phyloP scores from a whole-genome alignment of 176 grass and related monocot genomes.

The Musa schizocarpa region DNA sequence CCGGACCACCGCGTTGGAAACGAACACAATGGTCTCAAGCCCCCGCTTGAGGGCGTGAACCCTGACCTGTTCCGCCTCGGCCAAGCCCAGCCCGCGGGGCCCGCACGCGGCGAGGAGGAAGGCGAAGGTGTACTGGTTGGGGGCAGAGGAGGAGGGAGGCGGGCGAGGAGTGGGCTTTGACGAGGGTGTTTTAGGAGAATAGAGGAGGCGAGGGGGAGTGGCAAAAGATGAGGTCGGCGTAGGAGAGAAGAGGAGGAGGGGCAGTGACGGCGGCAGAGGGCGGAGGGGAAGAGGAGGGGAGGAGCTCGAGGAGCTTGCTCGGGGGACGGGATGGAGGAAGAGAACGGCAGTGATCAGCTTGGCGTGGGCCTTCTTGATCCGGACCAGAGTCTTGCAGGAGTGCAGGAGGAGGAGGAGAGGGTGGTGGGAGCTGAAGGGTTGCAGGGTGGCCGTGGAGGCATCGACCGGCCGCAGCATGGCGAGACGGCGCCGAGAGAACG shows the following conservation, averaged over 20 bases:
- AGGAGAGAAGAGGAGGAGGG: slow-evolving; percentile 1
- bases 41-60: slow-evolving; percentile 9
- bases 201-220: slow-evolving; percentile 10
- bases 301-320: slow-evolving; percentile 13
- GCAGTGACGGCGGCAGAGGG: neutral
- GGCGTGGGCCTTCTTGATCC: slow-evolving; percentile 3
- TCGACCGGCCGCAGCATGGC: neutral
- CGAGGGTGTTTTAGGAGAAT: slow-evolving; percentile 20
- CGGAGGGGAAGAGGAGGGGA: neutral
- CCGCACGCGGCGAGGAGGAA: slow-evolving; percentile 13
- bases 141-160: slow-evolving; percentile 8
- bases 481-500: neutral
- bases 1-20: slow-evolving; percentile 13
- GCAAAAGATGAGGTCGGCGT: neutral
- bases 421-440: slow-evolving; percentile 7
- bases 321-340: slow-evolving; percentile 19
- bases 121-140: slow-evolving; percentile 17
- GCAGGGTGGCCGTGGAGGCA: no score
- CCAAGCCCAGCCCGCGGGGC: neutral
- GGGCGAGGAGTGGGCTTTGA: slow-evolving; percentile 9
- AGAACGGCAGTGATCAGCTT: neutral
- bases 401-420: slow-evolving; percentile 1
- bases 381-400: neutral
- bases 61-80: slow-evolving; percentile 15
- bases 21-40: slow-evolving; percentile 6